Evolutionary conservation across 129 eudicot genomes (phyloP), one percentile per base, ranked within the genome.

Genomic region (Ambrosia trifida): DNA sequence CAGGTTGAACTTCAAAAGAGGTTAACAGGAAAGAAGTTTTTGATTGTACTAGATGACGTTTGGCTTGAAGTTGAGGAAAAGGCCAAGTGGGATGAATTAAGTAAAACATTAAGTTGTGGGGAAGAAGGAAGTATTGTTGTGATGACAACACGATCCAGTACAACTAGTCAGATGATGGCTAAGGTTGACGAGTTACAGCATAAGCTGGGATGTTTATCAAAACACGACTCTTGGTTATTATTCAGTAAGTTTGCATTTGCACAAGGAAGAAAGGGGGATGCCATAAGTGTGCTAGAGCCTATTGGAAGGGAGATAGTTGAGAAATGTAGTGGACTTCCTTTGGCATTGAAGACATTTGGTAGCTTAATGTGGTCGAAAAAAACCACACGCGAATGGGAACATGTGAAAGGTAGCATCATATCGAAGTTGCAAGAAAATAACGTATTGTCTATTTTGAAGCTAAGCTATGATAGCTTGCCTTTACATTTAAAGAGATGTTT

Each of bases 201-300:
- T 35, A 3, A 62, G 33, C 52, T 79, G 31, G 47, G 70, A 13
- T 56, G 79, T 49, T 64, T 79, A 7, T 61, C 83, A 10, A 10
- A 53, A 40, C 67, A 67, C 19, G 76, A 73, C 4, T 73, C 72
- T 1, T 36, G 70, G 76, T 60, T 66, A 24, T 36, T 79, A 17
- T 79, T 79, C 66, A 33, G 38, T 32, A 73, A 41, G 32, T 30
- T 73, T 40, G 79, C 83, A 14, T 79, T 73, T 10, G 71, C 24
- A 35, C 40, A 35, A 35, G 40, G 40, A 35, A 35, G 40, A 35
- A 5, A 2, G 40, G 40, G 40, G 7, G 40, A 6, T 35, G 40
- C 5, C 4, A 3, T 3, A 35, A 6, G 5, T 35, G 5, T 3
- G 5, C 40, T 35, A 35, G 40, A 35, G 40, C 5, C 5, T 35